A percentile compares a stretch with the other conserved stretches of the same genome.
phyloP scores from a whole-genome alignment of 2,329 filamentous ascomycete species.

The Ilyonectria sp. region DNA sequence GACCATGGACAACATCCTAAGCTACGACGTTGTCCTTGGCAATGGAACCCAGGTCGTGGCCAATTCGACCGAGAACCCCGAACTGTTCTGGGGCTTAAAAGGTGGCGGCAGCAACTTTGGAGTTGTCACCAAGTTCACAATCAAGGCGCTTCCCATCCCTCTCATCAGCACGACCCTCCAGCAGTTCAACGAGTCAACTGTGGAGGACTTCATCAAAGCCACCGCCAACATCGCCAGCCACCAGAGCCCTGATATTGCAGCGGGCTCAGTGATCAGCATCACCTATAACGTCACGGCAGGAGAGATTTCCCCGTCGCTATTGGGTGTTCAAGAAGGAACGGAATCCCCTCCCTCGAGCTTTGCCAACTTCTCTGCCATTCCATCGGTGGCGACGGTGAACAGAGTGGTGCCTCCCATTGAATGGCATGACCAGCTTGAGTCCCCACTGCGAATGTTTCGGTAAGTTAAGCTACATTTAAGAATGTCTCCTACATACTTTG shows the following conservation, averaged over 20 bases:
- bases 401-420: conserved; percentile 48
- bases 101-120: conserved; percentile 56
- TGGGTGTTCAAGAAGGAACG: conserved; percentile 53
- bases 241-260: conserved; percentile 46
- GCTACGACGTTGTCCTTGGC: conserved; percentile 60
- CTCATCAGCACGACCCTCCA: conserved; percentile 24
- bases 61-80: conserved; percentile 51
- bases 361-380: conserved; percentile 24
- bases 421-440: conserved; percentile 49
- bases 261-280: conserved; percentile 53
- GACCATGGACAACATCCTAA: conserved; percentile 48
- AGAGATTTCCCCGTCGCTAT: conserved; percentile 36
- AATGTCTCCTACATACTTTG: neutral
- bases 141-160: conserved; percentile 43
- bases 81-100: conserved; percentile 55
- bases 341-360: conserved; percentile 29
- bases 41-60: conserved; percentile 57
- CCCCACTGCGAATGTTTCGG: conserved; percentile 55
- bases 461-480: conserved; percentile 26
- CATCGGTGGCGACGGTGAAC: conserved; percentile 28
- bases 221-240: conserved; percentile 42
- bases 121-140: conserved; percentile 53
- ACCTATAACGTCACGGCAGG: conserved; percentile 48
- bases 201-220: conserved; percentile 47
- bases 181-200: conserved; percentile 7